Conservation (phyloP, 2,329 filamentous ascomycete species). For the Trichophaea hybrida region DNA sequence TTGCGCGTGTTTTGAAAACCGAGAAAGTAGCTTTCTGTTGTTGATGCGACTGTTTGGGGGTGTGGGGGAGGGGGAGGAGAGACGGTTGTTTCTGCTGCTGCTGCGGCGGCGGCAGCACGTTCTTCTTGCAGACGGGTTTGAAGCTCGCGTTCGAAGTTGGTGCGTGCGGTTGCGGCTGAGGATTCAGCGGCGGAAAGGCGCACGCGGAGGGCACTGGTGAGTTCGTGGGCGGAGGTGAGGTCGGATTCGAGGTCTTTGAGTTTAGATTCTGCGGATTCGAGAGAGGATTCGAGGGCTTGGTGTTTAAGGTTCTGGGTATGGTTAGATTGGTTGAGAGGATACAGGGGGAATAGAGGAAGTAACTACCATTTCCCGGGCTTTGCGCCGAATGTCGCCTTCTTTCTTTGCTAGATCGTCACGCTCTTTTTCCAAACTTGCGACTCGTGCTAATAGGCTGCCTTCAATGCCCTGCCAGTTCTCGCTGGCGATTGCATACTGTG, state of each 20-base stretch:
- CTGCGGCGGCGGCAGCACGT: conserved; percentile 39
- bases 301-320: conserved; percentile 47
- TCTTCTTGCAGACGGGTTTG: conserved; percentile 51
- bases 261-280: conserved; percentile 54
- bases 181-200: conserved; percentile 40
- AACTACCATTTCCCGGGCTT: conserved; percentile 65
- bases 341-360: background rate
- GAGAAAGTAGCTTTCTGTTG: conserved; percentile 20
- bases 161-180: conserved; percentile 47
- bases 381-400: conserved; percentile 77
- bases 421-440: conserved; percentile 72
- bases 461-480: conserved; percentile 98
- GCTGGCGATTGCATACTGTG: conserved; percentile 83
- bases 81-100: conserved; percentile 6
- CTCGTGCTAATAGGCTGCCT: conserved; percentile 62
- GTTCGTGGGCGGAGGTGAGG: conserved; percentile 44
- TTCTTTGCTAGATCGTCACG: conserved; percentile 70
- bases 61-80: conserved; percentile 6
- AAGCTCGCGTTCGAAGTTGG: conserved; percentile 43
- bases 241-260: conserved; percentile 53
- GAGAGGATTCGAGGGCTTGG: conserved; percentile 63
- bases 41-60: conserved; percentile 11
- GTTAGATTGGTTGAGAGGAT: background rate
- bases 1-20: conserved; percentile 7
- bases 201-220: conserved; percentile 31